These are phyloP conservation scores for Sophora flavescens DNA, from an alignment of 306 rosid species.

Conservation along the genomic window DNA sequence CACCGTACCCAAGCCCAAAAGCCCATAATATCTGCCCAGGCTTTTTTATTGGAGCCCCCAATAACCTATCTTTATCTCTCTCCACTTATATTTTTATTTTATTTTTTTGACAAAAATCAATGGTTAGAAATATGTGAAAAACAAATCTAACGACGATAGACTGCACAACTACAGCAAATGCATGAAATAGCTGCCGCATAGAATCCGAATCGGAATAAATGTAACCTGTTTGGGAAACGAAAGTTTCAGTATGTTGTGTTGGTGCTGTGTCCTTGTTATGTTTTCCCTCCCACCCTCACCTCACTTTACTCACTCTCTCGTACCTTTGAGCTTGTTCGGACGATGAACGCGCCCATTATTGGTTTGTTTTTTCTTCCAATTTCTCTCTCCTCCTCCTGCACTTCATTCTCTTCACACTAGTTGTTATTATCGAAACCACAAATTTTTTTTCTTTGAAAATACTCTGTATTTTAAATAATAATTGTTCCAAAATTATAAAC, in stretches of 20 bases:
- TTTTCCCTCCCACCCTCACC: background rate
- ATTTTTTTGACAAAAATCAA: too few species aligned
- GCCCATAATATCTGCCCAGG: background rate
- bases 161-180: too few species aligned
- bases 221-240: background rate
- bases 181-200: too few species aligned
- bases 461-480: background rate
- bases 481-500: too few species aligned
- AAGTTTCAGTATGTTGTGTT: too few species aligned
- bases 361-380: conserved; percentile 50
- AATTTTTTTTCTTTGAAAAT: too few species aligned
- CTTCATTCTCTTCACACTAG: background rate
- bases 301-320: background rate
- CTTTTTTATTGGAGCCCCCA: too few species aligned
- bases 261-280: background rate
- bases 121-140: too few species aligned
- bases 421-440: background rate
- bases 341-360: conserved; percentile 75
- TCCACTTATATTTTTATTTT: too few species aligned
- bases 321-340: background rate
- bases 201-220: too few species aligned
- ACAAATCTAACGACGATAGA: too few species aligned
- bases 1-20: background rate
- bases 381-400: background rate
- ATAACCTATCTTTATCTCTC: too few species aligned